A percentile compares a stretch with the other conserved stretches of the same genome.
Conservation (phyloP, 495 filamentous ascomycete genomes). For the Penicillium flavigenum region DNA sequence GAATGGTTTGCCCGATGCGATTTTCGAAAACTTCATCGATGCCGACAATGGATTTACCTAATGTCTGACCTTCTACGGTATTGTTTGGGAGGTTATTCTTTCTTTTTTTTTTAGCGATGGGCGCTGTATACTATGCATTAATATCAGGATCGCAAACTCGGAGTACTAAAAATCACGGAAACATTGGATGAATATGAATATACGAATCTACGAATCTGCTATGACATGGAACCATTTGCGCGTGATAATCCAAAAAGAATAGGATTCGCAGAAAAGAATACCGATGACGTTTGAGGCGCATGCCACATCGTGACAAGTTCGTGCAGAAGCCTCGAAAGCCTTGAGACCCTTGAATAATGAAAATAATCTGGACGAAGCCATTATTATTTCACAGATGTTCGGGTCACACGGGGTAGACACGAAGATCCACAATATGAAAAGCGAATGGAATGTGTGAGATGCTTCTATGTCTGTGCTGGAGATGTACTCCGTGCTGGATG, state of each 20-base stretch:
- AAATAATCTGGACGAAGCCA: neutral
- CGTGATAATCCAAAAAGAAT: neutral
- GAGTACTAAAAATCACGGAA: neutral
- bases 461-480: neutral
- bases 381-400: neutral
- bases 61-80: neutral
- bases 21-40: conserved; percentile 24
- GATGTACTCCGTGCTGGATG: neutral
- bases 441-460: conserved; percentile 2
- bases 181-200: neutral
- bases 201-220: neutral
- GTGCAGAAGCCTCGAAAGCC: neutral
- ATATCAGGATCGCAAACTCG: neutral
- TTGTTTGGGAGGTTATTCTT: neutral
- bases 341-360: neutral
- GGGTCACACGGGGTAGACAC: neutral
- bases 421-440: neutral
- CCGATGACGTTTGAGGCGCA: neutral
- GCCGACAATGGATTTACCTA: conserved; percentile 8
- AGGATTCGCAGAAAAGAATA: no score
- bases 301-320: neutral
- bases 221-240: neutral
- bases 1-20: conserved; percentile 9
- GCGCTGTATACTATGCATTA: neutral
- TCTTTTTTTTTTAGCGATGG: neutral